phyloP scores from a whole-genome alignment of 2,329 filamentous ascomycete species.

The Huntiella moniliformis region DNA sequence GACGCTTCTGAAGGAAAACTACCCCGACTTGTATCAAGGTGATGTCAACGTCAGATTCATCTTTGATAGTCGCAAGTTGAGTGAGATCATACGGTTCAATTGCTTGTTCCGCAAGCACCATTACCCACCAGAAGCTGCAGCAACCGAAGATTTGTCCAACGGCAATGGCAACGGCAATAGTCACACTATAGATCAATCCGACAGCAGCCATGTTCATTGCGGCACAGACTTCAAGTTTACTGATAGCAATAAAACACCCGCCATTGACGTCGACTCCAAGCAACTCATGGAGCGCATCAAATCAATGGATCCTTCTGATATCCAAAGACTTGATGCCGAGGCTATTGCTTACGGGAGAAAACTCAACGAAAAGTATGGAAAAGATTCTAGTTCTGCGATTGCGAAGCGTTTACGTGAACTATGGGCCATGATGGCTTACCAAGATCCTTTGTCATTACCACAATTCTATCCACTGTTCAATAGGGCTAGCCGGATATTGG shows the following conservation, averaged over 20 bases:
- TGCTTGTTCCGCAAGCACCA: too few relatives aligned
- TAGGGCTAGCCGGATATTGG: conserved; percentile 49
- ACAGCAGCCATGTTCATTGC: background rate
- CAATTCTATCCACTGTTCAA: conserved; percentile 65
- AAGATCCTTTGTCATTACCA: conserved; percentile 56
- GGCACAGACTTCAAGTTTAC: background rate
- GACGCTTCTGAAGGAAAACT: conserved; percentile 60
- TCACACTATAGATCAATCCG: too few relatives aligned
- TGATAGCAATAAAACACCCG: background rate
- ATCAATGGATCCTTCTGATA: background rate
- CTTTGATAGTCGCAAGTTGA: conserved; percentile 42
- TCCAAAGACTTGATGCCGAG: conserved; percentile 38
- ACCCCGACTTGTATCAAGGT: conserved; percentile 59
- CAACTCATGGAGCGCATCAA: conserved; percentile 15
- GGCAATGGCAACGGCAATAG: too few relatives aligned
- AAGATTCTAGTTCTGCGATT: conserved; percentile 51
- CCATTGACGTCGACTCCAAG: conserved; percentile 13
- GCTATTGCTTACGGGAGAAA: conserved; percentile 65
- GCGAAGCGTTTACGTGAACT: conserved; percentile 62
- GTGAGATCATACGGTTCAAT: background rate
- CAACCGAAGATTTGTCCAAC: too few relatives aligned
- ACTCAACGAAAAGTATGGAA: conserved; percentile 57
- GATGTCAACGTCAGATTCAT: conserved; percentile 78
- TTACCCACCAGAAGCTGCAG: too few relatives aligned
- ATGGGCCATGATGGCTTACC: conserved; percentile 74